These are phyloP conservation scores for Dactylella cylindrospora DNA, from an alignment of 2,329 filamentous ascomycete genomes.

Conservation along the genomic window DNA sequence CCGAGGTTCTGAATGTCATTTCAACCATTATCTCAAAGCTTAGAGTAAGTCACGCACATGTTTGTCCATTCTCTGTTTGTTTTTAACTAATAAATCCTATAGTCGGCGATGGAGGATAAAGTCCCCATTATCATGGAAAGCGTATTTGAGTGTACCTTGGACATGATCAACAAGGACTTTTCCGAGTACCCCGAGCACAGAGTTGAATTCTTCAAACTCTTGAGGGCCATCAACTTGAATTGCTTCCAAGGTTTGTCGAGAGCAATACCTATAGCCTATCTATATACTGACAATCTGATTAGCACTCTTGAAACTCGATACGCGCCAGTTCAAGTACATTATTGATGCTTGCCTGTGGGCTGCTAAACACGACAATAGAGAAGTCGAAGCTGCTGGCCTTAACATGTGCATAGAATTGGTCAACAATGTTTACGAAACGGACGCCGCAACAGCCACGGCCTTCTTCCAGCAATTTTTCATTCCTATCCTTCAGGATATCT, in stretches of 20 bases:
- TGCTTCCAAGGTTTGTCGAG: slow-evolving; percentile 77
- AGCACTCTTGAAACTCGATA: slow-evolving; percentile 88
- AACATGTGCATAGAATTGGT: slow-evolving; percentile 98
- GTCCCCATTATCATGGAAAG: slow-evolving; percentile 97
- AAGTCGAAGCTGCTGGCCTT: slow-evolving; percentile 92
- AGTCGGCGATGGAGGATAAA: slow-evolving; percentile 87
- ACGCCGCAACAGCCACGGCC: slow-evolving; percentile 78
- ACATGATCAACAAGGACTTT: slow-evolving; percentile 99
- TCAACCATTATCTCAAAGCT: slow-evolving; percentile 96
- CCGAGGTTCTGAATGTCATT: slow-evolving; percentile 95
- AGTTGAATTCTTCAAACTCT: slow-evolving; percentile 98
- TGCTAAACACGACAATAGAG: slow-evolving; percentile 99
- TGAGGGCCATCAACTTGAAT: slow-evolving; percentile 92
- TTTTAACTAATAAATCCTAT: slow-evolving; percentile 2
- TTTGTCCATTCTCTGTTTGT: background rate
- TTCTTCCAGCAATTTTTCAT: slow-evolving; percentile 99
- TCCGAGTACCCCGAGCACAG: slow-evolving; percentile 98
- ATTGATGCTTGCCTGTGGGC: slow-evolving; percentile 99
- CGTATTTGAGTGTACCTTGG: slow-evolving; percentile 95
- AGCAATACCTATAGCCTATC: background rate
- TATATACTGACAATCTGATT: slow-evolving; percentile 2
- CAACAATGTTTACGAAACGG: slow-evolving; percentile 93
- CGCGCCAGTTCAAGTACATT: slow-evolving; percentile 97
- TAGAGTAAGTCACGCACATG: slow-evolving; percentile 71
- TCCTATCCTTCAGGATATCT: slow-evolving; percentile 92